Base-by-base conservation (phyloP, 169 alveolate genomes). In the Babesia ovata region DNA sequence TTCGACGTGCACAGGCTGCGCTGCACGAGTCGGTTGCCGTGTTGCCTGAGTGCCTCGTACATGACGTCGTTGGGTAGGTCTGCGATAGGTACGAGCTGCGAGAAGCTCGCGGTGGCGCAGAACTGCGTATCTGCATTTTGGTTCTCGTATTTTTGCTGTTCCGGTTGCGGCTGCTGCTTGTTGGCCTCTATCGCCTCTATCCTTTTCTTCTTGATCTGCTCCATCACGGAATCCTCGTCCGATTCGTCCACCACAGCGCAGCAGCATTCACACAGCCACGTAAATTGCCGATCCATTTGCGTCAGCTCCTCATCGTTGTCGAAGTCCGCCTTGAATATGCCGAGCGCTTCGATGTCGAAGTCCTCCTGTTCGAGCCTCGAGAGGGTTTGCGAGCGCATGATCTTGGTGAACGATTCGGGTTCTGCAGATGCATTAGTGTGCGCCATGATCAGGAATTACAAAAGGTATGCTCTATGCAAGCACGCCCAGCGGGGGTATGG, bases 11-110 rank as follows among this genome's bases (percentile, higher is more conserved):
- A 81, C 1, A 81, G 74, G 45, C 88, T 81, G 24, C 88, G 22
- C 49, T 81, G 88, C 19, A 81, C 63, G 69, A 60, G 76, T 26
- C 88, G 17, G 79, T 81, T 81, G 2, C 88, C 88, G 50, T 71
- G 67, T 56, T 63, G 88, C 78, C 79, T 60, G 6, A 81, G 59
- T 19, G 84, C 88, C 67, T 81, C 88, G 72, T 81, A 81, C 58
- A 81, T 65, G 19, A 81, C 88, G 29, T 81, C 88, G n/a, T 67
- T 69, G n/a, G 88, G 70, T 33, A 81, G 65, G 33, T 81, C 84
- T 21, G 63, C 44, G 36, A 69, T 63, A 29, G 48, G 49, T 14
- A 48, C 21, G 22, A 74, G 50, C 17, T 65, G 45, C 4, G 67
- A 9, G 58, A 67, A 67, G 54, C 12, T 67, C 19, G 48, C 21